Base-by-base conservation (phyloP, 345 rosid genomes). In the Xanthoceras sorbifolium region DNA sequence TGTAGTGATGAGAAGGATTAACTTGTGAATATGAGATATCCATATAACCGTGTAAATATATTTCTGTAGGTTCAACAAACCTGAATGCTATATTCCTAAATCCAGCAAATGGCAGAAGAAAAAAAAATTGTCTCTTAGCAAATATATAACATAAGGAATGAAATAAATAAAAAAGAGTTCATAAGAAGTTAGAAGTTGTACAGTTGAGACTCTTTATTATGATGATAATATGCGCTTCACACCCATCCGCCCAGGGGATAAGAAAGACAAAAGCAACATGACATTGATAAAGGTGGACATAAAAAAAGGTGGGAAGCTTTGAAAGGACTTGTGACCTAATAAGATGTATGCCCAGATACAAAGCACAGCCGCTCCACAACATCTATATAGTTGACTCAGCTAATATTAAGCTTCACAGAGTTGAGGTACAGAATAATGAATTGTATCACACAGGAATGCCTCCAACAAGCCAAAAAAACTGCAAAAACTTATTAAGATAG, bases 391-490 rank as follows among this genome's bases (percentile, higher is more conserved):
- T 10, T 26, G 7, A 10, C 46, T 7, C 1, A 1, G 2, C n/a
- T 9, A 17, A 55, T 22, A 29, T 29, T 46, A 64, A 64, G 69
- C 62, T 31, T 69, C 63, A 48, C 32, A 31, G 11, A 15, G 69
- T 64, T 38, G 36, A 46, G 11, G 14, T 25, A 34, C 36, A 59
- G 42, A 72, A 34, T 36, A 36, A 40, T 61, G 57, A 15, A 25
- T 7, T 3, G 29, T 11, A 67, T 8, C 36, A 50, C 40, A 78
- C 10, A 78, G 42, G 78, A 66, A 74, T 42, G 68, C 25, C 44
- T 38, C 42, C 40, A 76, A 34, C 60, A 79, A 71, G 55, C 50
- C n/a, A 64, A 18, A 68, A 74, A 54, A 57, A 57, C 26, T 31
- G 20, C 18, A 63, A 31, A 60, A 34, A 50, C 17, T 10, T 44